phyloP scores from a whole-genome alignment of 371 early-diverging fungal genomes.

The Haplosporangium sp. region DNA sequence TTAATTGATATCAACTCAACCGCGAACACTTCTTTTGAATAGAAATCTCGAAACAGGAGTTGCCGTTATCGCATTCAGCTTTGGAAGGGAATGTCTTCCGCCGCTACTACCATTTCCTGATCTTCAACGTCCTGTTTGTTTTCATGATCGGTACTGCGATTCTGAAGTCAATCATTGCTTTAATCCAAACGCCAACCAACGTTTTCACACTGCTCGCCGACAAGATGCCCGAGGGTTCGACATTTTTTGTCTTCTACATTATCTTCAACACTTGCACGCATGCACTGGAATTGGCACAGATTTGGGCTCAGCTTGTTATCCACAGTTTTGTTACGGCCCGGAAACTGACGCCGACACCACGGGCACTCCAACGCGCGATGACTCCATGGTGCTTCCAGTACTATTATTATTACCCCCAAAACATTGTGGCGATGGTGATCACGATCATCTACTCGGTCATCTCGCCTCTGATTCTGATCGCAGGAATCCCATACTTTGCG shows the following conservation, averaged over 20 bases:
- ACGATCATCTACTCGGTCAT: conserved; percentile 88
- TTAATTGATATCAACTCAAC: no score
- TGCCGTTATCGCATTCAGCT: conserved; percentile 69
- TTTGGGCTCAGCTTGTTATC: conserved; percentile 61
- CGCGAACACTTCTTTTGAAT: no score
- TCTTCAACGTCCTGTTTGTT: conserved; percentile 90
- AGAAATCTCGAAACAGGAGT: conserved; percentile 71
- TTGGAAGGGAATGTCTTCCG: conserved; percentile 76
- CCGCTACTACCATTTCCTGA: conserved; percentile 89
- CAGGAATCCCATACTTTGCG: conserved; percentile 80
- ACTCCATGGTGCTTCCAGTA: conserved; percentile 79
- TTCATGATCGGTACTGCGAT: conserved; percentile 87
- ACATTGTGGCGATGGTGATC: conserved; percentile 80
- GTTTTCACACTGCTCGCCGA: conserved; percentile 39
- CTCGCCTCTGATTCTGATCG: conserved; percentile 84
- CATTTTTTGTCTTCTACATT: conserved; percentile 84
- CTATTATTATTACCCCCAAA: conserved; percentile 70
- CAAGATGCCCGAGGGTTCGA: conserved; percentile 65
- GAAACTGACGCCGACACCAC: conserved; percentile 71
- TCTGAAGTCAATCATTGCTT: conserved; percentile 78
- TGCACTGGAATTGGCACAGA: conserved; percentile 74
- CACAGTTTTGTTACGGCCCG: conserved; percentile 37
- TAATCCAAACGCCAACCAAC: conserved; percentile 55
- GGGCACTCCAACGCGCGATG: conserved; percentile 68
- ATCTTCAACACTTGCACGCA: conserved; percentile 81